A percentile compares a stretch with the other conserved stretches of the same genome.
Conservation (phyloP, 192 early-diverging fungal genomes). For the Backusella australiensis region DNA sequence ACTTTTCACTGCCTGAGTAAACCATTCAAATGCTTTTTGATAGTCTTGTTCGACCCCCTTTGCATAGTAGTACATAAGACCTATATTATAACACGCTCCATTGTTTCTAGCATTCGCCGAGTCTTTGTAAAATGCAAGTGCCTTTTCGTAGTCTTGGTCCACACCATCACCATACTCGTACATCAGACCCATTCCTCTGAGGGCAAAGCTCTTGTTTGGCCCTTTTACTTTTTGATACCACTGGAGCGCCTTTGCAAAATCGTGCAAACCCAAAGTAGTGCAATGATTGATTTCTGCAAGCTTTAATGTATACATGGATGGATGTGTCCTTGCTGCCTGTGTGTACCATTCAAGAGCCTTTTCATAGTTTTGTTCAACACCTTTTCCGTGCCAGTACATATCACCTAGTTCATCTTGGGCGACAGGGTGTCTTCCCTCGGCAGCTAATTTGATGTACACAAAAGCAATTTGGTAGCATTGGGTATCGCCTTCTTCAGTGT, state of each 20-base stretch:
- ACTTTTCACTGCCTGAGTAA: not conserved
- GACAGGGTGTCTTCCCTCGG: constrained; percentile 44
- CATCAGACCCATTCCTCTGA: not conserved
- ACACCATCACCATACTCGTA: not conserved
- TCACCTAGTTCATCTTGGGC: constrained; percentile 56
- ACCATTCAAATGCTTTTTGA: constrained; percentile 28
- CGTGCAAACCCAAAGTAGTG: not conserved
- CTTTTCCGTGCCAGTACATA: constrained; percentile 57
- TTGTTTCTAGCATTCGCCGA: constrained; percentile 46
- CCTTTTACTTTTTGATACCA: not conserved
- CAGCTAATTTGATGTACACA: constrained; percentile 51
- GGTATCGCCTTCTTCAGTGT: constrained; percentile 65
- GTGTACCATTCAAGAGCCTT: not conserved
- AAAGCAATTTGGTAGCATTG: constrained; percentile 58
- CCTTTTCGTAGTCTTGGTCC: constrained; percentile 22
- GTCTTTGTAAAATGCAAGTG: constrained; percentile 53
- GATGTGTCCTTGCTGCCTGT: not conserved
- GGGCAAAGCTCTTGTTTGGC: not conserved
- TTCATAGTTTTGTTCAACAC: constrained; percentile 43
- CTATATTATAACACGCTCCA: constrained; percentile 64
- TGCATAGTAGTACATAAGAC: constrained; percentile 69
- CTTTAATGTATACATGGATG: not conserved
- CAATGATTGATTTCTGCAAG: not conserved
- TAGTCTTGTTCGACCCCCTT: constrained; percentile 47
- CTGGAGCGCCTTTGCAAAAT: not conserved